Conservation (phyloP, 768 basidiomycete species). For the Boletus subcaerulescens region DNA sequence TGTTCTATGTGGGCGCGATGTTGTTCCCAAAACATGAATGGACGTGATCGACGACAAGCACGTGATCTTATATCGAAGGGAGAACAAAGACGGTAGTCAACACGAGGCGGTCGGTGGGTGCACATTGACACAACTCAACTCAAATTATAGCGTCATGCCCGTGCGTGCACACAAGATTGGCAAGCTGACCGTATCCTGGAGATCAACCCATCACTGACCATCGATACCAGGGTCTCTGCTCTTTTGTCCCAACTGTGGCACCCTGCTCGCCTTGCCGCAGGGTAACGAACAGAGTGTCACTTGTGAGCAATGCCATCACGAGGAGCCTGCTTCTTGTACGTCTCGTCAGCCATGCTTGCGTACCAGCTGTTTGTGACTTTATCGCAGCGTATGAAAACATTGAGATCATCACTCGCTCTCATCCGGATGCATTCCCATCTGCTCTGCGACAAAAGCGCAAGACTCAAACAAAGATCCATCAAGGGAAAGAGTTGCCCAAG, state of each 20-base stretch:
- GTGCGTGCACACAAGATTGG: constrained; percentile 49
- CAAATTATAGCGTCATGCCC: constrained; percentile 18
- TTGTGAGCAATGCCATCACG: constrained; percentile 87
- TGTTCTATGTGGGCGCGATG: constrained; percentile 9
- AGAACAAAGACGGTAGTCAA: constrained; percentile 13
- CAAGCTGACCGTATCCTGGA: constrained; percentile 18
- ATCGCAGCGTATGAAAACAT: constrained; percentile 85
- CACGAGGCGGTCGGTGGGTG: constrained; percentile 10
- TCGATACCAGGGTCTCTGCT: constrained; percentile 71
- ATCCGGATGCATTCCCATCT: constrained; percentile 93
- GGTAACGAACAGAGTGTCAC: constrained; percentile 69
- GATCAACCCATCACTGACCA: neutral
- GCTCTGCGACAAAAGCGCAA: constrained; percentile 82
- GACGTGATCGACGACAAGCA: too few species aligned
- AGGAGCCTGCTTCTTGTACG: constrained; percentile 88
- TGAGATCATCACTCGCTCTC: constrained; percentile 84
- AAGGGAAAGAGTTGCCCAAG: constrained; percentile 64
- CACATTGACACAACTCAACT: too few species aligned
- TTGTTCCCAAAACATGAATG: too few species aligned
- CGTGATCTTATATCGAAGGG: constrained; percentile 14
- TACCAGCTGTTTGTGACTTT: neutral
- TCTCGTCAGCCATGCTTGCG: constrained; percentile 13
- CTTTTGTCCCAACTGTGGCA: constrained; percentile 94
- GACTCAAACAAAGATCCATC: constrained; percentile 81
- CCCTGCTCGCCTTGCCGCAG: constrained; percentile 77